These are phyloP conservation scores for Colletotrichum costaricense DNA, from an alignment of 2,329 filamentous ascomycete species.

Conservation along the genomic window DNA sequence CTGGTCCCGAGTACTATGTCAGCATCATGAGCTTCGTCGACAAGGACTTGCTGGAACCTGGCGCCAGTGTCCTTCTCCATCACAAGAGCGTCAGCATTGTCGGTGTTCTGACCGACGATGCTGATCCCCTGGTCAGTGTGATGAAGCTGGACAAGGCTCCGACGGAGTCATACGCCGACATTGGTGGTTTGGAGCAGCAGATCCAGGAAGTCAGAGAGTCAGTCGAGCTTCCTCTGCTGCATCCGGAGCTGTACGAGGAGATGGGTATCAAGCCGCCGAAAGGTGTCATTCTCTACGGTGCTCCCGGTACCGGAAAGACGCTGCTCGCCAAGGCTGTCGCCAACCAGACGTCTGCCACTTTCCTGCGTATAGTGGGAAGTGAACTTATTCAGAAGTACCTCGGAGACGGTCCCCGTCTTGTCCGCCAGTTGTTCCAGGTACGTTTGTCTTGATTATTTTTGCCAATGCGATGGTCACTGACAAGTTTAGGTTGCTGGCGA, in stretches of 20 bases:
- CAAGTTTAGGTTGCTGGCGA: slow-evolving; percentile 83
- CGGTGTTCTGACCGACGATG: slow-evolving; percentile 94
- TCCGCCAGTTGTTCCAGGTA: slow-evolving; percentile 94
- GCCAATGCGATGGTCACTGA: neutral
- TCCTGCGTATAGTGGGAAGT: slow-evolving; percentile 97
- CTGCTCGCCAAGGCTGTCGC: slow-evolving; percentile 99
- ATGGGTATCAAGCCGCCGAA: slow-evolving; percentile 99
- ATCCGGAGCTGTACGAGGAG: slow-evolving; percentile 98
- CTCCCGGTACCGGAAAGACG: slow-evolving; percentile 95
- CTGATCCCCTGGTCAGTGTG: slow-evolving; percentile 94
- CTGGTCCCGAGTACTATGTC: slow-evolving; percentile 98
- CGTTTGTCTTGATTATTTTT: slow-evolving; percentile 35
- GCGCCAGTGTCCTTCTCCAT: slow-evolving; percentile 93
- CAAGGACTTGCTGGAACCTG: slow-evolving; percentile 96
- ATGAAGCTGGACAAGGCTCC: slow-evolving; percentile 99
- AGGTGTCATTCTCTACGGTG: slow-evolving; percentile 98
- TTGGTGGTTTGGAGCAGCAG: slow-evolving; percentile 93
- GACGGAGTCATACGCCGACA: slow-evolving; percentile 98
- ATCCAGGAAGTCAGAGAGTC: slow-evolving; percentile 99
- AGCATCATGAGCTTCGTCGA: slow-evolving; percentile 99
- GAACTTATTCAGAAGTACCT: slow-evolving; percentile 99
- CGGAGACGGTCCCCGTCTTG: slow-evolving; percentile 92
- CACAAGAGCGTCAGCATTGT: slow-evolving; percentile 99
- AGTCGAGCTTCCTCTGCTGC: slow-evolving; percentile 92
- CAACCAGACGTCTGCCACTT: slow-evolving; percentile 97